Evolutionary conservation across 176 grass and related monocot genomes (phyloP).

Genomic region (Oryza punctata): DNA sequence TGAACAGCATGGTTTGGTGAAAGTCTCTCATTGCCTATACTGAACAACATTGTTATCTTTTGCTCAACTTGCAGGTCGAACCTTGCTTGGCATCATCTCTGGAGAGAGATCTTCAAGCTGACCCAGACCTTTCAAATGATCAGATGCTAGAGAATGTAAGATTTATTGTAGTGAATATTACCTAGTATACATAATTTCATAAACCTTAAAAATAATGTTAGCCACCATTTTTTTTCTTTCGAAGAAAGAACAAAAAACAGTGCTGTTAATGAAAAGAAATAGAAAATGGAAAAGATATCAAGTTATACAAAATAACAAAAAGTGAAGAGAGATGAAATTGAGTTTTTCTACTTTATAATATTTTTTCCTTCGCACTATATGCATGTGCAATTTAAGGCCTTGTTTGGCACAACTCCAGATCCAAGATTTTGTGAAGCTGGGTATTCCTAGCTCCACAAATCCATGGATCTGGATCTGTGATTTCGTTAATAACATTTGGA

Average conservation of each 20-base stretch:
- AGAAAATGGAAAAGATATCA: neutral
- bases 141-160: slow-evolving; percentile 39
- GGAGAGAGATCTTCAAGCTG: slow-evolving; percentile 26
- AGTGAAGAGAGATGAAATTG: slow-evolving; percentile 16
- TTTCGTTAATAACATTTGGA: too few species aligned
- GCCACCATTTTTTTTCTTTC: neutral
- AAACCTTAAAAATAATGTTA: slow-evolving; percentile 19
- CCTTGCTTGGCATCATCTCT: slow-evolving; percentile 23
- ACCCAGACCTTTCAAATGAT: slow-evolving; percentile 27
- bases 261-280: neutral
- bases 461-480: too few species aligned
- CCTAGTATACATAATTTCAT: neutral
- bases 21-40: neutral
- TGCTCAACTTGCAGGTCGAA: slow-evolving; percentile 32
- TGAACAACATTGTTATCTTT: neutral
- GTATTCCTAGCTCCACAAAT: too few species aligned
- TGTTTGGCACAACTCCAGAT: too few species aligned
- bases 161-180: neutral
- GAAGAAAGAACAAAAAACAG: neutral
- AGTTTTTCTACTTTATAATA: neutral
- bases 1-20: slow-evolving; percentile 8
- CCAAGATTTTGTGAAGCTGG: too few species aligned
- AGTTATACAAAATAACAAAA: slow-evolving; percentile 20
- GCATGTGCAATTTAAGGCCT: neutral
- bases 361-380: neutral